Evolutionary conservation across 768 basidiomycete species (phyloP).

Genomic region (Boletus edulis): DNA sequence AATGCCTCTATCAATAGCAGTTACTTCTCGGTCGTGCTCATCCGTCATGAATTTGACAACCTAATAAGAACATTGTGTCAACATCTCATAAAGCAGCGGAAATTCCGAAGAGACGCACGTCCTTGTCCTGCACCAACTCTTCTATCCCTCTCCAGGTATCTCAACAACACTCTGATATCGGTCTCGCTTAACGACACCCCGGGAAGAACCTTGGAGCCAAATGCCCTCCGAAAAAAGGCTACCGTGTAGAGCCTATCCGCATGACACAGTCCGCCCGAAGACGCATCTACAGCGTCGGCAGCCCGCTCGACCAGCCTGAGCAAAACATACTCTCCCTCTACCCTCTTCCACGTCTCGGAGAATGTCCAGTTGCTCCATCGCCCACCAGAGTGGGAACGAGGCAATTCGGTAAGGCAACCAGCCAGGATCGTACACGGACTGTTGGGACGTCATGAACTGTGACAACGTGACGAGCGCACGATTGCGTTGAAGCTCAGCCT

Average conservation of each 20-base stretch:
- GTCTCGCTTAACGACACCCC: slow-evolving; percentile 48
- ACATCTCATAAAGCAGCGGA: neutral
- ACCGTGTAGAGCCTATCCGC: slow-evolving; percentile 62
- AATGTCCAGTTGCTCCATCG: slow-evolving; percentile 73
- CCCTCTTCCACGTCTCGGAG: slow-evolving; percentile 56
- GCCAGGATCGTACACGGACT: slow-evolving; percentile 66
- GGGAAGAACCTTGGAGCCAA: slow-evolving; percentile 44
- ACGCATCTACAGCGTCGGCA: slow-evolving; percentile 53
- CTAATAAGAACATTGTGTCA: slow-evolving; percentile 38
- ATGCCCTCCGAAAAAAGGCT: slow-evolving; percentile 59
- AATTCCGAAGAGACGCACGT: slow-evolving; percentile 44
- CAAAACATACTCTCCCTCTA: slow-evolving; percentile 76
- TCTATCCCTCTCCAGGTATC: slow-evolving; percentile 77
- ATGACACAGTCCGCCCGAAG: slow-evolving; percentile 41
- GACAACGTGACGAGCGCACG: slow-evolving; percentile 46
- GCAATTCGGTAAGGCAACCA: slow-evolving; percentile 71
- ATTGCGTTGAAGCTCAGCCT: slow-evolving; percentile 61
- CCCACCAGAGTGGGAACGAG: slow-evolving; percentile 80
- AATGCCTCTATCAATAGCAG: slow-evolving; percentile 79
- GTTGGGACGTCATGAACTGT: slow-evolving; percentile 53
- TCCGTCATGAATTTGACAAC: slow-evolving; percentile 73
- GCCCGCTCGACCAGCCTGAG: slow-evolving; percentile 62
- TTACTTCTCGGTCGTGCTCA: slow-evolving; percentile 46
- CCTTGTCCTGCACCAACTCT: slow-evolving; percentile 62
- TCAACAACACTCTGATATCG: slow-evolving; percentile 71